These are phyloP conservation scores for Gossypium aridum DNA, from an alignment of 441 rosid genomes.

Conservation along the genomic window DNA sequence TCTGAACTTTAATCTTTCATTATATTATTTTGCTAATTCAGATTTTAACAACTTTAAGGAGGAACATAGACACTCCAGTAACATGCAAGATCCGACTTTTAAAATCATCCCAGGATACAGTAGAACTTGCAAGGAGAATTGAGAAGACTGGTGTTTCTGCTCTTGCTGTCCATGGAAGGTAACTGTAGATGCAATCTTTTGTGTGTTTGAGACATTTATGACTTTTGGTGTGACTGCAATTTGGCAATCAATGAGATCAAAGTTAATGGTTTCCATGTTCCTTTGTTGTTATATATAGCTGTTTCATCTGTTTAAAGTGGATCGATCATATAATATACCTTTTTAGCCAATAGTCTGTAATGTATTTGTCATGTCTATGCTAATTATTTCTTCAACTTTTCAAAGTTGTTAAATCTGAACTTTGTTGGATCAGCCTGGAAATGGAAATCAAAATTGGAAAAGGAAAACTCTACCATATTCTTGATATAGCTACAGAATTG, in stretches of 20 bases:
- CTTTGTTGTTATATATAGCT: background rate
- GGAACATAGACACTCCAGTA: conserved; percentile 72
- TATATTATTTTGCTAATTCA: conserved; percentile 19
- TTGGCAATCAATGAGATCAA: background rate
- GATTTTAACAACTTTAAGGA: conserved; percentile 77
- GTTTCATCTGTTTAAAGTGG: background rate
- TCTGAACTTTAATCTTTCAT: conserved; percentile 2
- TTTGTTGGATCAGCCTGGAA: background rate
- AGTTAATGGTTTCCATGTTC: background rate
- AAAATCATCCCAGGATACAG: conserved; percentile 65
- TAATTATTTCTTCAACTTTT: background rate
- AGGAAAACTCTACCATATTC: background rate
- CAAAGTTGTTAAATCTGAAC: background rate
- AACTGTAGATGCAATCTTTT: conserved; percentile 1
- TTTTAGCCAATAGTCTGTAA: background rate
- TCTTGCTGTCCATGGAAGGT: conserved; percentile 93
- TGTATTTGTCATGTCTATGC: background rate
- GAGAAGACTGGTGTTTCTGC: conserved; percentile 91
- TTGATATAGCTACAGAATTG: background rate
- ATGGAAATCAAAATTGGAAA: background rate
- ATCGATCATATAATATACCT: background rate
- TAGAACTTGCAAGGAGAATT: conserved; percentile 80
- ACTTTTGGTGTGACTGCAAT: background rate
- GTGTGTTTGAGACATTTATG: background rate
- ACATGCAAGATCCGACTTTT: conserved; percentile 87